phyloP scores from a whole-genome alignment of 2,329 filamentous ascomycete genomes.

The Dryadomyces quercus-mongolicae region DNA sequence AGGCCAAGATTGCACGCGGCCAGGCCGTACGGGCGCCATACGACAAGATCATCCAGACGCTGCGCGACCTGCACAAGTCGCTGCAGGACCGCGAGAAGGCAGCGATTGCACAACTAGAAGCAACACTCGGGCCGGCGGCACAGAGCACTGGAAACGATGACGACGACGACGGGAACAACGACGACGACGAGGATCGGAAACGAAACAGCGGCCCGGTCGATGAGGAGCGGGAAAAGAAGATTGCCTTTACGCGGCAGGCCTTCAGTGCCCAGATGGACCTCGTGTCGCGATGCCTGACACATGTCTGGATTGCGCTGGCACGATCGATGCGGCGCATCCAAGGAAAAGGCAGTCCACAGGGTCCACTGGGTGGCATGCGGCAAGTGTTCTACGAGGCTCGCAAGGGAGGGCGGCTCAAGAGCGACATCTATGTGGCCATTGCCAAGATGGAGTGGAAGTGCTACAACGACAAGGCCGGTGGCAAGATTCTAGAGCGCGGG shows the following conservation, averaged over 20 bases:
- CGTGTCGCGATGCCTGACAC: slow-evolving; percentile 76
- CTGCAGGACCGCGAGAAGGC: slow-evolving; percentile 50
- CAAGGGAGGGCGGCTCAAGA: slow-evolving; percentile 75
- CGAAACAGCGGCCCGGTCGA: slow-evolving; percentile 30
- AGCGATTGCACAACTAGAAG: slow-evolving; percentile 45
- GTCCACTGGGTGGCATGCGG: slow-evolving; percentile 55
- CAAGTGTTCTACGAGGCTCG: slow-evolving; percentile 85
- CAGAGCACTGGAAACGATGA: slow-evolving; percentile 16
- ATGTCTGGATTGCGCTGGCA: slow-evolving; percentile 90
- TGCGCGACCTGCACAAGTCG: slow-evolving; percentile 79
- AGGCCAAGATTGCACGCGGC: slow-evolving; percentile 62
- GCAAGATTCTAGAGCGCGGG: slow-evolving; percentile 92
- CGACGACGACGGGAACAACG: slow-evolving; percentile 19
- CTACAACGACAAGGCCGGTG: slow-evolving; percentile 85
- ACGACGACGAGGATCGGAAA: slow-evolving; percentile 26
- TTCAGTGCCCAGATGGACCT: slow-evolving; percentile 62
- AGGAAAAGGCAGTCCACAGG: slow-evolving; percentile 59
- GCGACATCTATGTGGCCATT: slow-evolving; percentile 88
- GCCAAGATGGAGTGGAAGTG: slow-evolving; percentile 91
- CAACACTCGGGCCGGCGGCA: slow-evolving; percentile 26
- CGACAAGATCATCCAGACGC: slow-evolving; percentile 66
- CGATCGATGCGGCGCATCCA: slow-evolving; percentile 89
- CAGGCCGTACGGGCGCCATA: slow-evolving; percentile 72
- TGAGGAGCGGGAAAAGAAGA: slow-evolving; percentile 42
- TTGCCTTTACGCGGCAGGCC: slow-evolving; percentile 49